Evolutionary conservation across 2,329 filamentous ascomycete genomes (phyloP).

Genomic region (Trichophyton rubrum): DNA sequence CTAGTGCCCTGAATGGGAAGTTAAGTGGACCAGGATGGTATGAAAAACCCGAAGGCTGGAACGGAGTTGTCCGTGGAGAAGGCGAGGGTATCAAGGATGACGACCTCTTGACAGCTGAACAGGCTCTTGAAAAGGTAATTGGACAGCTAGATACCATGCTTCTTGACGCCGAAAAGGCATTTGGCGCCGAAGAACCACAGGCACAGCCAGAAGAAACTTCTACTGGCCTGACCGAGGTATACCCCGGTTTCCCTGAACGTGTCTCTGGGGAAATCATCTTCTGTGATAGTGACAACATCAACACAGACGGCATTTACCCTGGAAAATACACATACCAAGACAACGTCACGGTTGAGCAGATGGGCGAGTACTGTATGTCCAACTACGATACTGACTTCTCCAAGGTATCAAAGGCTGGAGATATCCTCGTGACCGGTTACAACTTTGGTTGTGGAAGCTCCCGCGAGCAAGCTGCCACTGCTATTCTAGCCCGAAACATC

Average conservation of each 20-base stretch:
- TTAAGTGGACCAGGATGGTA: conserved; percentile 63
- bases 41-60: conserved; percentile 56
- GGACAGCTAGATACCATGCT: conserved; percentile 50
- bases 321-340: conserved; percentile 91
- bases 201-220: neutral
- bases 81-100: conserved; percentile 54
- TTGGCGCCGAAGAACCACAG: conserved; percentile 5
- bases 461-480: conserved; percentile 78
- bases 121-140: conserved; percentile 60
- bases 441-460: conserved; percentile 80
- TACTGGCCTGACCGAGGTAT: conserved; percentile 49
- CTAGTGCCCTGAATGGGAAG: conserved; percentile 56
- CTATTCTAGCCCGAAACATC: conserved; percentile 68
- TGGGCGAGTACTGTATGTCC: conserved; percentile 85
- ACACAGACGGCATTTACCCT: conserved; percentile 87
- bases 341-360: conserved; percentile 58
- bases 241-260: conserved; percentile 75
- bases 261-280: conserved; percentile 81
- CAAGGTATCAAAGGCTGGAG: conserved; percentile 50
- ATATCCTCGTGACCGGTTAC: conserved; percentile 75
- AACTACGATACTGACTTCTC: conserved; percentile 76
- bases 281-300: conserved; percentile 73
- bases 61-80: conserved; percentile 49
- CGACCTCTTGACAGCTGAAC: conserved; percentile 54
- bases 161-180: conserved; percentile 9